phyloP scores from a whole-genome alignment of 805 yeast species.

The Yarrowia yakushimensis region DNA sequence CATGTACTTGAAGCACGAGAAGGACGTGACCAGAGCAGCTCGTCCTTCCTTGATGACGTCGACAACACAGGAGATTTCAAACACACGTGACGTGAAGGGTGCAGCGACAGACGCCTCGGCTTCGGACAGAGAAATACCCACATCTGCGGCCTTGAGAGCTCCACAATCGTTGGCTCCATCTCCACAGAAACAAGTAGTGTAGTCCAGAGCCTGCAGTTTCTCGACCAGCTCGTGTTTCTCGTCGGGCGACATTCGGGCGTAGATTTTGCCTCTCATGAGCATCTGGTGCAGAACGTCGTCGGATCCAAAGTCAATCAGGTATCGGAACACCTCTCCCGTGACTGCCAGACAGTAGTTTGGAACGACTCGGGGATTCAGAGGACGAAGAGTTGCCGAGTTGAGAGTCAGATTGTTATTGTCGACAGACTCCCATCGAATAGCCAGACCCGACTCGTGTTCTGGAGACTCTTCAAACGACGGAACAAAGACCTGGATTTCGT shows the following conservation, averaged over 20 bases:
- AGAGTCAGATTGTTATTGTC: constrained; percentile 48
- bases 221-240: constrained; percentile 95
- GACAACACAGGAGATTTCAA: constrained; percentile 89
- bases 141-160: constrained; percentile 95
- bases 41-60: constrained; percentile 93
- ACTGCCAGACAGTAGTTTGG: constrained; percentile 68
- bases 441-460: constrained; percentile 25
- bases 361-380: constrained; percentile 40
- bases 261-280: constrained; percentile 69
- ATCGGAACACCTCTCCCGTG: constrained; percentile 89
- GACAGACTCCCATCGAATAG: constrained; percentile 42
- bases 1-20: constrained; percentile 97
- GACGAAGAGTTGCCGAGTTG: constrained; percentile 58
- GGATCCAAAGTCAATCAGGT: constrained; percentile 52
- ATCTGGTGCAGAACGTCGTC: constrained; percentile 50
- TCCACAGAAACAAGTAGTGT: constrained; percentile 96
- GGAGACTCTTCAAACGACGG: constrained; percentile 57
- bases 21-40: constrained; percentile 89
- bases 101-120: constrained; percentile 99
- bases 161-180: constrained; percentile 99
- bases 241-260: constrained; percentile 98
- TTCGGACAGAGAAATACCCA: constrained; percentile 91
- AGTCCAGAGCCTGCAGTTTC: constrained; percentile 76
- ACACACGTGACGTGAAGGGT: constrained; percentile 86
- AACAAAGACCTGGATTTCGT: constrained; percentile 50